Evolutionary conservation across 345 rosid genomes (phyloP).

Genomic region (Dipteronia sinensis): DNA sequence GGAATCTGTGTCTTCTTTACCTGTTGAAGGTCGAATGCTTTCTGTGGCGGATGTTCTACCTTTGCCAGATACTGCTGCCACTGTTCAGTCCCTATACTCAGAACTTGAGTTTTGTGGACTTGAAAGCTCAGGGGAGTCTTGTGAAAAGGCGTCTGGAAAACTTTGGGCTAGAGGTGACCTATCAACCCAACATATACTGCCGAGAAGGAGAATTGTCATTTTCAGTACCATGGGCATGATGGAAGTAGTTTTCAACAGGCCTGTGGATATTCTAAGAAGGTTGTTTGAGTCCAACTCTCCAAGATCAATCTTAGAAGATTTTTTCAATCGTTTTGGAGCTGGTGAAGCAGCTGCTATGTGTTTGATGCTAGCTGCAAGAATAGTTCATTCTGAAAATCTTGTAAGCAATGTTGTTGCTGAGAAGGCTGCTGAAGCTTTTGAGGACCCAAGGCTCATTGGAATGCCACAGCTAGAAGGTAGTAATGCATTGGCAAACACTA

Average conservation of each 20-base stretch:
- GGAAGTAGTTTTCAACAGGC: constrained; percentile 96
- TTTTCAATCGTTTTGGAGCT: constrained; percentile 93
- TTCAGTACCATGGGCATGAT: constrained; percentile 98
- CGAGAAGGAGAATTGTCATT: constrained; percentile 79
- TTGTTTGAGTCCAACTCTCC: constrained; percentile 84
- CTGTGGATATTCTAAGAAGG: constrained; percentile 89
- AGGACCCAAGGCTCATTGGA: constrained; percentile 96
- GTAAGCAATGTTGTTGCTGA: constrained; percentile 75
- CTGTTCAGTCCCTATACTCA: constrained; percentile 76
- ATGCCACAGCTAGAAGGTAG: constrained; percentile 93
- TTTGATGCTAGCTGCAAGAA: constrained; percentile 88
- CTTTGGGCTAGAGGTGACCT: constrained; percentile 98
- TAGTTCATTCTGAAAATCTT: constrained; percentile 77
- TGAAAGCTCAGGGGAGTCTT: constrained; percentile 67
- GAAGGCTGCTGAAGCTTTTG: constrained; percentile 95
- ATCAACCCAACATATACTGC: constrained; percentile 85
- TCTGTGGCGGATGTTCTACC: constrained; percentile 93
- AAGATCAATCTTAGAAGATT: constrained; percentile 83
- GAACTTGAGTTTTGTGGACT: constrained; percentile 80
- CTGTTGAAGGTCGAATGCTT: constrained; percentile 97
- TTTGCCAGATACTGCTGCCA: constrained; percentile 75
- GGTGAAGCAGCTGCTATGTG: constrained; percentile 99
- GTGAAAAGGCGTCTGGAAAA: constrained; percentile 78
- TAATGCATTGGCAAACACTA: constrained; percentile 72
- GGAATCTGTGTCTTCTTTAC: constrained; percentile 83